Percentiles rank a stretch among this genome's conserved stretches.
Evolutionary conservation across 305 asterid species (phyloP).

Genomic region (Caryopteris hybrid): DNA sequence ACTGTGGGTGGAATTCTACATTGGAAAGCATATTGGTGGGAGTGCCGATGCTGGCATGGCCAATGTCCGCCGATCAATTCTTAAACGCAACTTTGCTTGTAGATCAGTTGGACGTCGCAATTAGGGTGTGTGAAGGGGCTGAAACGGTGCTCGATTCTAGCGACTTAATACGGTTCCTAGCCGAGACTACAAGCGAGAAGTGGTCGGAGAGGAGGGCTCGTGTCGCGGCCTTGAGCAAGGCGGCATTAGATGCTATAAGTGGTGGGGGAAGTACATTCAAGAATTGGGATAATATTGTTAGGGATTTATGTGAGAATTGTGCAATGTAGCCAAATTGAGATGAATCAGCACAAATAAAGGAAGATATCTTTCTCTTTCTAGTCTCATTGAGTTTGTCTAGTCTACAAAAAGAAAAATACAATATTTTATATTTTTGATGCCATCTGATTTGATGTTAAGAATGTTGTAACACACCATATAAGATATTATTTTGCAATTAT

Average conservation of each 20-base stretch:
- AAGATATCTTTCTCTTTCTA: too few relatives aligned
- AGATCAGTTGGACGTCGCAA: conserved; percentile 49
- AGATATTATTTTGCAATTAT: too few relatives aligned
- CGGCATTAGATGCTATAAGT: conserved; percentile 27
- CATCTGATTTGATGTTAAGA: too few relatives aligned
- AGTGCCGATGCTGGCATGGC: conserved; percentile 76
- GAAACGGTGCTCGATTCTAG: conserved; percentile 33
- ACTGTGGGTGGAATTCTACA: conserved; percentile 76
- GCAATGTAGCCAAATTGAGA: not conserved
- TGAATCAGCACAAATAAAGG: too few relatives aligned
- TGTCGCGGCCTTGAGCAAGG: conserved; percentile 36
- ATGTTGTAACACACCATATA: too few relatives aligned
- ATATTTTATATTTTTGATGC: too few relatives aligned
- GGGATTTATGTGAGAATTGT: not conserved
- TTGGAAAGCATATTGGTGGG: conserved; percentile 52
- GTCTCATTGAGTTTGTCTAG: not conserved
- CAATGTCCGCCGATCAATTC: conserved; percentile 80
- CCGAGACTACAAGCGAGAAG: conserved; percentile 15
- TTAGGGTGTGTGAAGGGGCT: conserved; percentile 57
- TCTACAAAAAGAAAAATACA: too few relatives aligned
- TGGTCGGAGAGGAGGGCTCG: conserved; percentile 41
- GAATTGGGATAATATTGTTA: conserved; percentile 27
- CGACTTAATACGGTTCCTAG: conserved; percentile 29
- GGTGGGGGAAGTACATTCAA: conserved; percentile 36
- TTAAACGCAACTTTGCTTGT: conserved; percentile 55